Conservation (phyloP, 768 basidiomycete species). For the Imleria badia region DNA sequence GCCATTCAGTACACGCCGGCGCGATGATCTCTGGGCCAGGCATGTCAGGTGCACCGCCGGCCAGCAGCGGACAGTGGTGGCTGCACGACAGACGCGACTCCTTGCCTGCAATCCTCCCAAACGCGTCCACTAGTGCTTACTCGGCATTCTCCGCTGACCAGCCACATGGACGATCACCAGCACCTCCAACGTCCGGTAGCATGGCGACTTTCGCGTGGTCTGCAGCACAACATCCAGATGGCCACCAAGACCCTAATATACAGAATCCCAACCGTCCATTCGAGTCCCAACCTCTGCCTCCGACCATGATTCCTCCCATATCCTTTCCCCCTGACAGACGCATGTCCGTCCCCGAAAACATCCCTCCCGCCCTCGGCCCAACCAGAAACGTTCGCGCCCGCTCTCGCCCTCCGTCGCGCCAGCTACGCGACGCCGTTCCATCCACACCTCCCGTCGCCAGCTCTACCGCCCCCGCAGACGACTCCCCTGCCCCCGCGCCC, state of each 20-base stretch:
- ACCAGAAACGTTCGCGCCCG: conserved; percentile 60
- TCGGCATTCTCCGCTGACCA: conserved; percentile 64
- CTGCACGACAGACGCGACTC: conserved; percentile 71
- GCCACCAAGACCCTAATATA: conserved; percentile 45
- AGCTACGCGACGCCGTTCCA: conserved; percentile 44
- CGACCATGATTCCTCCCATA: conserved; percentile 57
- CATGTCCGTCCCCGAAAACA: conserved; percentile 71
- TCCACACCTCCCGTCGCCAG: conserved; percentile 36
- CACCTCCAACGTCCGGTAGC: conserved; percentile 55
- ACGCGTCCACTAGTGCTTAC: conserved; percentile 47
- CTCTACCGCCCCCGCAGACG: conserved; percentile 41
- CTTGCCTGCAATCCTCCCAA: conserved; percentile 66
- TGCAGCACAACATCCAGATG: conserved; percentile 45
- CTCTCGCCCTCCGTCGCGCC: conserved; percentile 72
- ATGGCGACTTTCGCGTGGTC: conserved; percentile 77
- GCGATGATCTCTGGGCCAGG: conserved; percentile 33
- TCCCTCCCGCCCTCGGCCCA: conserved; percentile 43
- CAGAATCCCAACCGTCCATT: conserved; percentile 43
- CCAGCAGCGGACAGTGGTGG: conserved; percentile 50
- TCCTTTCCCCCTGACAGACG: conserved; percentile 64
- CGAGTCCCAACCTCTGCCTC: conserved; percentile 46
- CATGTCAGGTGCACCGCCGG: conserved; percentile 19
- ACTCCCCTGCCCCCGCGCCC: conserved; percentile 38
- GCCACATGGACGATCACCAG: conserved; percentile 60
- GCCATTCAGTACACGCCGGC: conserved; percentile 73